Evolutionary conservation across 139 green algal species (phyloP).

Genomic region (Closterium sp.): DNA sequence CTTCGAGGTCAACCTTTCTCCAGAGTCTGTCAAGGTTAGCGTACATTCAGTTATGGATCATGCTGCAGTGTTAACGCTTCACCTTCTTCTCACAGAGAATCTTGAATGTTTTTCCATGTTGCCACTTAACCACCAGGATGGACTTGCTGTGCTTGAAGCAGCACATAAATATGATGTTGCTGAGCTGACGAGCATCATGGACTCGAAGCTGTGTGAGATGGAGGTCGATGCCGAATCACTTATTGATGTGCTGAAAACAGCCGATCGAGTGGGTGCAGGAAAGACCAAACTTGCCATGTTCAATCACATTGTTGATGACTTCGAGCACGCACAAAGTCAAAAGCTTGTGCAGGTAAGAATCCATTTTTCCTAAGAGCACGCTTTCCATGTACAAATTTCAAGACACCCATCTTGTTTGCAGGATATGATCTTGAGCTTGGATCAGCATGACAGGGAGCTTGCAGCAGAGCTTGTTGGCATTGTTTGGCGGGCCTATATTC

Average conservation of each 20-base stretch:
- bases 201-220: neutral
- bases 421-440: neutral
- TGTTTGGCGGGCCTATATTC: neutral
- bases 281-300: neutral
- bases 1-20: neutral
- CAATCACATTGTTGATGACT: neutral
- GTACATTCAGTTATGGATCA: too few relatives aligned
- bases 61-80: too few relatives aligned
- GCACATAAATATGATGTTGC: neutral
- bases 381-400: neutral
- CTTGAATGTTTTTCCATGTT: too few relatives aligned
- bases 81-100: too few relatives aligned
- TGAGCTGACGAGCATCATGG: neutral
- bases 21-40: neutral
- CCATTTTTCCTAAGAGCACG: neutral
- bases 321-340: neutral
- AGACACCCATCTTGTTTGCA: neutral
- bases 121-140: neutral
- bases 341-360: neutral
- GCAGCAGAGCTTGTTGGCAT: neutral
- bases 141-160: neutral
- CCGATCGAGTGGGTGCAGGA: neutral
- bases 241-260: neutral
- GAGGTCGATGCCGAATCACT: neutral
- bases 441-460: neutral